These are phyloP conservation scores for Vigna hirtella DNA, from an alignment of 306 rosid genomes.

Conservation along the genomic window DNA sequence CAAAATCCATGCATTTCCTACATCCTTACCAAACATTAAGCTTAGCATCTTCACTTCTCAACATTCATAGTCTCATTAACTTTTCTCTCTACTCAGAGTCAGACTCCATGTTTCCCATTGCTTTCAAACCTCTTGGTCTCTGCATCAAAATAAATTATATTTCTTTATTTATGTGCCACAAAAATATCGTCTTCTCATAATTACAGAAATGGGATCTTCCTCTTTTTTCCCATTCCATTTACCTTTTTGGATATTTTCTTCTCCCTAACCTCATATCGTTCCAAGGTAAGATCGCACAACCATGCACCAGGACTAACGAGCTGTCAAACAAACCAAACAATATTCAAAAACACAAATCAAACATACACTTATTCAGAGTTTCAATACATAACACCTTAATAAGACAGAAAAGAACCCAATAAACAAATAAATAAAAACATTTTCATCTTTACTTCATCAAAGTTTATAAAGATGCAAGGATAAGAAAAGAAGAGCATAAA, in stretches of 20 bases:
- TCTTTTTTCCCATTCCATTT: neutral
- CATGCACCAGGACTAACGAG: slow-evolving; percentile 85
- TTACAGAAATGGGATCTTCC: neutral
- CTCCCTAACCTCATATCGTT: slow-evolving; percentile 90
- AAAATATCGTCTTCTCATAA: neutral
- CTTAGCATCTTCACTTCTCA: slow-evolving; percentile 7
- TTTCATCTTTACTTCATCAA: too few relatives aligned
- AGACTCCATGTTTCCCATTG: slow-evolving; percentile 87
- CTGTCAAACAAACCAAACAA: slow-evolving; percentile 42
- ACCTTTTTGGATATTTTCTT: slow-evolving; percentile 88
- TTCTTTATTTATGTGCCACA: neutral
- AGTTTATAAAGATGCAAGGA: too few relatives aligned
- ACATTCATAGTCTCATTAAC: neutral
- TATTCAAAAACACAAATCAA: slow-evolving; percentile 16
- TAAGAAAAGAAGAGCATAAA: too few relatives aligned
- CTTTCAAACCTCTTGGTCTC: slow-evolving; percentile 95
- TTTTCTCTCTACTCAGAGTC: slow-evolving; percentile 66
- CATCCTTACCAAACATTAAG: slow-evolving; percentile 40
- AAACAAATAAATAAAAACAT: neutral
- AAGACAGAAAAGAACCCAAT: neutral
- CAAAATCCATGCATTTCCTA: slow-evolving; percentile 48
- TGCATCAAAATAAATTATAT: slow-evolving; percentile 43
- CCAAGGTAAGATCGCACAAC: slow-evolving; percentile 86
- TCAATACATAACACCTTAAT: neutral
- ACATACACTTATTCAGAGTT: neutral